Base-by-base conservation (phyloP, 2,329 filamentous ascomycete species). In the Xylaria sp. region DNA sequence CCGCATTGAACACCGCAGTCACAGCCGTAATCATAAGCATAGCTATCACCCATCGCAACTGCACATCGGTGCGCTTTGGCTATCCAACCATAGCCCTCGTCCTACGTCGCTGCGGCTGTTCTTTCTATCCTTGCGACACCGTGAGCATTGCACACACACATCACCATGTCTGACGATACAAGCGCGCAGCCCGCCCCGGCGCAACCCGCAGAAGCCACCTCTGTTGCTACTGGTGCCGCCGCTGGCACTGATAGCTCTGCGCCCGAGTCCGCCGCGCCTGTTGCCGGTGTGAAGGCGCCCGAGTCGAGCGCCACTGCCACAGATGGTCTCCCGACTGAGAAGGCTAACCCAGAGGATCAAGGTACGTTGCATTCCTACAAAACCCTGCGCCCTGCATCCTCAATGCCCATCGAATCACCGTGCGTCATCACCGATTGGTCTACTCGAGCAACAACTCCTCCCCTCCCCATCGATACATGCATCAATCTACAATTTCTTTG, bases 81-180 rank as follows among this genome's bases (percentile, higher is more conserved):
- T 53, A 30, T 58, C 39, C 27, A 39, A 48, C n/a, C 48, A 19
- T n/a, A 59, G 55, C 34, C 48, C 32, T 27, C 36, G 45, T 72
- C 58, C 32, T 51, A 53, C 36, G 34, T 42, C 21, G 21, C 34
- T 9, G 68, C n/a, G 42, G 62, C 60, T 19, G 34, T 59, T 66
- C 36, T 47, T 65, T 56, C 45, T 39, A 34, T 55, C 61, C 55
- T 60, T 34, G 69, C 62, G 64, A 63, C 61, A 53, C 50, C 47
- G 64, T 65, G 64, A 63, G 60, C 59, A 61, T 61, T 32, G 61
- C 45, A 63, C 60, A 58, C 24, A 11, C 42, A 56, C 50, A 57
- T 64, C 61, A 67, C 55, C 69, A 76, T 78, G 77, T 77, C 76
- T 67, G 76, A 76, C 70, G 76, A 78, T 61, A 70, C 73, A 60